These are phyloP conservation scores for Colletotrichum salicis DNA, from an alignment of 2,329 filamentous ascomycete genomes.

Conservation along the genomic window DNA sequence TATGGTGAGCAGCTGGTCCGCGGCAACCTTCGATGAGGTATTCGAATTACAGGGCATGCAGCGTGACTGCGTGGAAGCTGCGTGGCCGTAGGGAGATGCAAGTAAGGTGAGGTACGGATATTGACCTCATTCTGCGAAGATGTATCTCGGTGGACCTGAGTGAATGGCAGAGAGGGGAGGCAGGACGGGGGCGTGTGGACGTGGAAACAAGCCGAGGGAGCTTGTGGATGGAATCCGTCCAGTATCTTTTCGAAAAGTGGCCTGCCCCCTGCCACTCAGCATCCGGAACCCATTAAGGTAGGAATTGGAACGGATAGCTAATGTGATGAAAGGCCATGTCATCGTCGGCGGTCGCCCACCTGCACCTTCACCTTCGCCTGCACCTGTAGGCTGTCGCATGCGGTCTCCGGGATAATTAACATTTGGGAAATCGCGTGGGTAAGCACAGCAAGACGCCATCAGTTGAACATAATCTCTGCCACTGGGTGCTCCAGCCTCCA, in stretches of 20 bases:
- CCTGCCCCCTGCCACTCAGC: constrained; percentile 7
- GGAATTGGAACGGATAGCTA: neutral
- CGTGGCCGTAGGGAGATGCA: neutral
- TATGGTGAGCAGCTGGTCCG: neutral
- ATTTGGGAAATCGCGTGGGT: constrained; percentile 14
- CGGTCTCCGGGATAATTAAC: constrained; percentile 1
- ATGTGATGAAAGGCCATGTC: neutral
- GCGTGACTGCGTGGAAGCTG: neutral
- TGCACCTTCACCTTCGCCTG: neutral
- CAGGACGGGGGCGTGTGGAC: constrained; percentile 5
- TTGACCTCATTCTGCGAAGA: neutral
- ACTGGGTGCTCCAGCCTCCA: neutral
- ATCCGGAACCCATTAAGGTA: neutral
- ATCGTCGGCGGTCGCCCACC: neutral
- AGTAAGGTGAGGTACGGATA: neutral
- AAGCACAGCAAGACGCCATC: constrained; percentile 17
- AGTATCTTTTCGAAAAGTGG: neutral
- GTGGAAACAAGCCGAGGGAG: constrained; percentile 16
- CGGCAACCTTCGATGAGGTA: neutral
- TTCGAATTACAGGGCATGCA: neutral
- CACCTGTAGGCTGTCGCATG: neutral
- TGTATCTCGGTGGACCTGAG: neutral
- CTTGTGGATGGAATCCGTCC: constrained; percentile 4
- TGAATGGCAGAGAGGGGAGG: neutral
- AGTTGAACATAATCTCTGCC: constrained; percentile 23